Conservation (phyloP, 2,329 filamentous ascomycete species). For the Myriosclerotinia scirpicola region DNA sequence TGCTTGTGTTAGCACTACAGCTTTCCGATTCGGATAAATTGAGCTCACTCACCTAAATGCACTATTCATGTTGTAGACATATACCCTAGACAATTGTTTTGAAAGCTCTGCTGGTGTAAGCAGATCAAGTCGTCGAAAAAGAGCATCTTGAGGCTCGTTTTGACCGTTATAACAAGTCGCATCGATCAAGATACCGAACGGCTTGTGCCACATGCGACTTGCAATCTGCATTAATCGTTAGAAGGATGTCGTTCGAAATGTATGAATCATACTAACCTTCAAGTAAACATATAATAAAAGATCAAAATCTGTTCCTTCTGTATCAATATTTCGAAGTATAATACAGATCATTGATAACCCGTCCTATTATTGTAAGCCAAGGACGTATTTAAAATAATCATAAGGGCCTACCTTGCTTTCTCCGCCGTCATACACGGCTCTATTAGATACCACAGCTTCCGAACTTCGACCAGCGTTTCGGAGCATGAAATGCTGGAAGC, state of each 20-base stretch:
- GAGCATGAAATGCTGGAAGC: slow-evolving; percentile 73
- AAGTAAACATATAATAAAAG: slow-evolving; percentile 66
- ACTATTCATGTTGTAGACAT: slow-evolving; percentile 74
- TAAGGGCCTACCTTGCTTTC: slow-evolving; percentile 58
- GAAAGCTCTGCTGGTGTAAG: slow-evolving; percentile 62
- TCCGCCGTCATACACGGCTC: slow-evolving; percentile 69
- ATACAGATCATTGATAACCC: slow-evolving; percentile 68
- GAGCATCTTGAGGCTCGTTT: slow-evolving; percentile 63
- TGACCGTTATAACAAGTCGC: slow-evolving; percentile 70
- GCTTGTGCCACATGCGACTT: slow-evolving; percentile 67
- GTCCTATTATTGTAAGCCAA: slow-evolving; percentile 47
- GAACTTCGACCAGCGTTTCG: slow-evolving; percentile 65
- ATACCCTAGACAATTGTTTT: slow-evolving; percentile 59
- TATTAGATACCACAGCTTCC: slow-evolving; percentile 62
- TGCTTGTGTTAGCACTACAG: slow-evolving; percentile 2
- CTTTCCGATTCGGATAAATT: slow-evolving; percentile 35
- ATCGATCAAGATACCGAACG: slow-evolving; percentile 66
- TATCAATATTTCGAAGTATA: slow-evolving; percentile 66
- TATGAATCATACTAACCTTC: slow-evolving; percentile 49
- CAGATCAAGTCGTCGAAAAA: slow-evolving; percentile 63
- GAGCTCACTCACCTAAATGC: slow-evolving; percentile 61
- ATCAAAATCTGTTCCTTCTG: slow-evolving; percentile 64
- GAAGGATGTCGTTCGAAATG: slow-evolving; percentile 5
- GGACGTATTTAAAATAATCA: neutral
- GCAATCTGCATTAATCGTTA: slow-evolving; percentile 52